A percentile compares a stretch with the other conserved stretches of the same genome.
Evolutionary conservation across 2,329 filamentous ascomycete species (phyloP).

Genomic region (Sclerotinia trifoliorum): DNA sequence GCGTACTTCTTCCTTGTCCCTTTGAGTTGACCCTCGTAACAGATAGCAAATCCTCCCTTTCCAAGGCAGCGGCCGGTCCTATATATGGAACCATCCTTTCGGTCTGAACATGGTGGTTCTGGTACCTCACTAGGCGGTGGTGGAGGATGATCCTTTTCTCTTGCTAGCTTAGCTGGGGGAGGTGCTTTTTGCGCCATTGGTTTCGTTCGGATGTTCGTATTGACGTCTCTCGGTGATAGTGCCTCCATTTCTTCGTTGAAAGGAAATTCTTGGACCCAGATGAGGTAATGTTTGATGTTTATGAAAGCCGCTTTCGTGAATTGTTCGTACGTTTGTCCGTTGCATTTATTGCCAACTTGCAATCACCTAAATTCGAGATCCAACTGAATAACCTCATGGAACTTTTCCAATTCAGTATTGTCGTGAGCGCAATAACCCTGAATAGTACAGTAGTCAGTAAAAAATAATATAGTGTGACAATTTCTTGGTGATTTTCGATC

Average conservation of each 20-base stretch:
- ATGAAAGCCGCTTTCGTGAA: constrained; percentile 27
- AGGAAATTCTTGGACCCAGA: constrained; percentile 34
- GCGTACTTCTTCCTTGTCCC: constrained; percentile 68
- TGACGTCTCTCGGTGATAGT: constrained; percentile 63
- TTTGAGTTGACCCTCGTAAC: constrained; percentile 68
- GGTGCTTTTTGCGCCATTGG: constrained; percentile 48
- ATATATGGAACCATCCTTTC: constrained; percentile 68
- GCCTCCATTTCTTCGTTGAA: constrained; percentile 59
- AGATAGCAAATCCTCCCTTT: constrained; percentile 81
- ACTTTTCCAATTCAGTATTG: constrained; percentile 24
- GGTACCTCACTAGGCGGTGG: constrained; percentile 59
- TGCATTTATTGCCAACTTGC: constrained; percentile 12
- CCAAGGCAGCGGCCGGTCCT: constrained; percentile 72
- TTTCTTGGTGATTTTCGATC: constrained; percentile 22
- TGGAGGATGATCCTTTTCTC: constrained; percentile 64
- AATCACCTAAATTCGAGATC: constrained; percentile 23
- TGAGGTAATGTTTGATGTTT: constrained; percentile 26
- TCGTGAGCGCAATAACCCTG: constrained; percentile 38
- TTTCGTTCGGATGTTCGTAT: constrained; percentile 54
- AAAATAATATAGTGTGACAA: constrained; percentile 33
- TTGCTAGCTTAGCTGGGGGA: constrained; percentile 46
- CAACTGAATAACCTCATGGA: constrained; percentile 23
- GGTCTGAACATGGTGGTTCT: constrained; percentile 66
- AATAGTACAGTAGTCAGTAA: constrained; percentile 37
- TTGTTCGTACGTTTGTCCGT: constrained; percentile 29